Evolutionary conservation across 1,139 yeast genomes (phyloP).

Genomic region (Nakaseomyces nivariensis): DNA sequence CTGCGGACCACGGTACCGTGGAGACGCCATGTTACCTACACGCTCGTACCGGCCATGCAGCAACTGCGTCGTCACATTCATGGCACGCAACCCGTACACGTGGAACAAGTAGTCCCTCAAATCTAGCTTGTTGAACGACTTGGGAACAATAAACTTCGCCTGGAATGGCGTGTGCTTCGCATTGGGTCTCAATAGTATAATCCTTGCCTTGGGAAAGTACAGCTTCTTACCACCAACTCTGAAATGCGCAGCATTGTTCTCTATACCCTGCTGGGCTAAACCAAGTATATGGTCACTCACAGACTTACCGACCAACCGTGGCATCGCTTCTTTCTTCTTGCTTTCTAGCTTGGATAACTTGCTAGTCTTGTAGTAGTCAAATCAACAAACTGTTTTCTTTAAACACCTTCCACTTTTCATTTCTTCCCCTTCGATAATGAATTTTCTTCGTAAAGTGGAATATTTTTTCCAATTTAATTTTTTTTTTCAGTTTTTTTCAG

Average conservation of each 20-base stretch:
- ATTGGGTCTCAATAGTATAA: conserved; percentile 71
- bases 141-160: conserved; percentile 88
- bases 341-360: neutral
- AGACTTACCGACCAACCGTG: conserved; percentile 5
- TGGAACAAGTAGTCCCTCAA: conserved; percentile 84
- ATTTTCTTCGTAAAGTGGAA: no score
- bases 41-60: conserved; percentile 63
- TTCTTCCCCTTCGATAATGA: no score
- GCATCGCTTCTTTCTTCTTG: neutral
- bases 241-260: conserved; percentile 67
- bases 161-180: conserved; percentile 94
- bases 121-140: conserved; percentile 82
- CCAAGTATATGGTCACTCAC: conserved; percentile 27
- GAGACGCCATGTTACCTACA: conserved; percentile 44
- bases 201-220: conserved; percentile 76
- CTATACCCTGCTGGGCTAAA: conserved; percentile 46
- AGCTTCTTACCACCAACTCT: conserved; percentile 61
- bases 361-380: no score
- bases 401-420: no score
- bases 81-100: conserved; percentile 77
- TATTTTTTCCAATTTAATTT: no score
- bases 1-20: conserved; percentile 72
- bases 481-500: no score
- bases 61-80: conserved; percentile 78
- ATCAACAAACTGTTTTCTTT: no score